Base-by-base conservation (phyloP, 1,139 yeast genomes). In the Diutina siamensis region DNA sequence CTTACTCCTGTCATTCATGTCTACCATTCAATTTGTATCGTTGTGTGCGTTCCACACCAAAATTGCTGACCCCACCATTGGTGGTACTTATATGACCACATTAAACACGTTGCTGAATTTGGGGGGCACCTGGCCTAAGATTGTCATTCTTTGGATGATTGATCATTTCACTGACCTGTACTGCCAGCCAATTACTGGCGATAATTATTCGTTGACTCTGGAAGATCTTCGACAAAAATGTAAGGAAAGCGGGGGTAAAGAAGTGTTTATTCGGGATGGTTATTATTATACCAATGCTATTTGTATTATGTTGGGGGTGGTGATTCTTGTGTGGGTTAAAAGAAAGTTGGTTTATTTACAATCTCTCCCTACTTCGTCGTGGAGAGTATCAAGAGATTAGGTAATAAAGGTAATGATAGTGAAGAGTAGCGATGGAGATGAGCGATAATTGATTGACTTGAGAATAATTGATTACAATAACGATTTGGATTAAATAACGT, bases 71-170 rank as follows among this genome's bases (percentile, higher is more conserved):
- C 97, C 98, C 0, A 64, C 80, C 13, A 86, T 92, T 55, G 99
- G 98, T 17, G 98, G 98, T 1, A 94, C 99, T 0, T 92, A 92
- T 61, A 92, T 94, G 97, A 92, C 98, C 0, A 82, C 95, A 1
- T 68, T 92, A 48, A 94, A 94, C 62, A 92, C 99, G 0, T 69
- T 92, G 45, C 81, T 94, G 34, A 92, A 92, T 58, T 73, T 89
- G 48, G 99, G 99, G 33, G 99, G 98, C 4, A 94, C 94, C 25
- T 94, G 98, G 98, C 98, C 99, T 0, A 73, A 89, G 48, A 67
- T 87, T 22, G 68, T 92, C 44, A 80, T 89, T 4, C 73, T 88
- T 55, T 76, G 72, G 50, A 71, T 88, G 59, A 92, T 94, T 48
- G 97, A 89, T 61, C 74, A 71, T 53, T 76, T 88, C 51, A 85